phyloP scores from a whole-genome alignment of 345 rosid species.

The Ricinus communis region DNA sequence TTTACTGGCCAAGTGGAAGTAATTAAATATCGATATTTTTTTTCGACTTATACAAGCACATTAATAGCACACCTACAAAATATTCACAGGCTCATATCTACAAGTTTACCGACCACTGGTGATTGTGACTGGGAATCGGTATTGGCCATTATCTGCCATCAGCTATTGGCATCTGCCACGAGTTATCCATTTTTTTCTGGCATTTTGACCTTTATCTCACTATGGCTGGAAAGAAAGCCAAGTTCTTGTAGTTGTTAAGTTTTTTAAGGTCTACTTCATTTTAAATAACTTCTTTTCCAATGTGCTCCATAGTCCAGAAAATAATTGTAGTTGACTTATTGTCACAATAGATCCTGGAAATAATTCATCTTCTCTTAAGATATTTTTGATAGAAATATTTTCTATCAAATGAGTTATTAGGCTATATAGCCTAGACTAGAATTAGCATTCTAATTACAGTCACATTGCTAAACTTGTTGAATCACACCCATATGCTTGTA shows the following conservation, averaged over 20 bases:
- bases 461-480: constrained; percentile 2
- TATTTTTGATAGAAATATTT: background rate
- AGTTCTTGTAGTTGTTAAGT: background rate
- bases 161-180: background rate
- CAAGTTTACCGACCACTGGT: background rate
- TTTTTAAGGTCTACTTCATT: background rate
- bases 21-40: background rate
- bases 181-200: background rate
- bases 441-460: background rate
- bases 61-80: background rate
- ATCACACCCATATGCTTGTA: constrained; percentile 9
- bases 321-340: background rate
- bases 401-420: too few relatives aligned
- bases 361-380: background rate
- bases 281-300: background rate
- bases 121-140: background rate
- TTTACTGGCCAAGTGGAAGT: background rate
- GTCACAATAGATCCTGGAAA: background rate
- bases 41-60: background rate
- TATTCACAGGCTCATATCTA: background rate
- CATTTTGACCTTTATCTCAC: too few relatives aligned
- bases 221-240: background rate
- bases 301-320: background rate
- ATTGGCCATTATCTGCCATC: background rate
- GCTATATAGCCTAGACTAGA: background rate